These are phyloP conservation scores for Gracilaria gracilis DNA, from an alignment of 23 red algal genomes.

Conservation along the genomic window DNA sequence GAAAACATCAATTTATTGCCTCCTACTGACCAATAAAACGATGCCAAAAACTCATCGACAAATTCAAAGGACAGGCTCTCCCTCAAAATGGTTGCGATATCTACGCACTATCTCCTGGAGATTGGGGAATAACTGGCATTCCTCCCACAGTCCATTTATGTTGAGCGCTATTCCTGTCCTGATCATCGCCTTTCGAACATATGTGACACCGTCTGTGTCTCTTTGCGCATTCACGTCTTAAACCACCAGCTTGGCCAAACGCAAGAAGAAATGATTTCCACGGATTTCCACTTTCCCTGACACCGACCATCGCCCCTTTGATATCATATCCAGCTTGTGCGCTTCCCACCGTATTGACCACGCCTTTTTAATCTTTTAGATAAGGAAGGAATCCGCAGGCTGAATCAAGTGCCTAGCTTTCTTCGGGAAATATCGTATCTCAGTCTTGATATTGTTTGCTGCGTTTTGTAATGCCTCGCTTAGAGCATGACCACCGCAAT, in stretches of 20 bases:
- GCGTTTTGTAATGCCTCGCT: not conserved
- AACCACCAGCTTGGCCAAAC: not conserved
- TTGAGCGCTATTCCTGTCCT: not conserved
- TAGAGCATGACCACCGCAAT: not conserved
- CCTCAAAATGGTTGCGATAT: no score
- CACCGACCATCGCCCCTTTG: not conserved
- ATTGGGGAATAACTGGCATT: no score
- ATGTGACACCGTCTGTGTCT: not conserved
- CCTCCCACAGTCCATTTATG: not conserved
- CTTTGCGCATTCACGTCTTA: not conserved
- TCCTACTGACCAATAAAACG: no score
- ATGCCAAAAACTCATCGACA: no score
- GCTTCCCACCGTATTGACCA: not conserved
- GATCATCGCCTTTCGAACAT: not conserved
- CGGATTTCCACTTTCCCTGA: not conserved
- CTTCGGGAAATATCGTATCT: conserved; percentile 17
- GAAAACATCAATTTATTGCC: no score
- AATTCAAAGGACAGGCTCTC: no score
- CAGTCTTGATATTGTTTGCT: not conserved
- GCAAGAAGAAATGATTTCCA: not conserved
- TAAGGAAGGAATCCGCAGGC: not conserved
- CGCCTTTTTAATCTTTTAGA: not conserved
- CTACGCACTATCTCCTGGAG: no score
- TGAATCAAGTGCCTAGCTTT: conserved; percentile 16
- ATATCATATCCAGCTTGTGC: not conserved